Base-by-base conservation (phyloP, 2,329 filamentous ascomycete species). In the Ophiognomonia clavigignenti-juglandacearum region DNA sequence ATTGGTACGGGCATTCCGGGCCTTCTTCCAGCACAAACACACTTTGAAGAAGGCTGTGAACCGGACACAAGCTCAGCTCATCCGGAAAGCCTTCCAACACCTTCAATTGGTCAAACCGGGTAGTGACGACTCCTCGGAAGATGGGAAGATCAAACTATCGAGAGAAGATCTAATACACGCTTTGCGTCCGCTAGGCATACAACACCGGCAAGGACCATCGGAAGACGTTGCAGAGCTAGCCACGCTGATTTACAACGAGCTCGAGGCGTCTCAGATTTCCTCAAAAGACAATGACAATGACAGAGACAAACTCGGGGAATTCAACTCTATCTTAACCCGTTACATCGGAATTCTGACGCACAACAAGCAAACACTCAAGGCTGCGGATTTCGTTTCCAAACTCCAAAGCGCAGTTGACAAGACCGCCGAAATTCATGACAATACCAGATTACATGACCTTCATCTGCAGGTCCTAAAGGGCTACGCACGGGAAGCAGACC, bases 1-100 rank as follows among this genome's bases (percentile, higher is more conserved):
- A 27, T 69, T 96, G 3, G 65, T 80, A 1, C 70, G 77, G 29
- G 87, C 86, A 5, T 83, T 86, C 63, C 72, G 69, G 46, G 67
- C 72, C 9, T 83, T 91, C 54, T 82, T 92, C 56, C 61, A 68
- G 16, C 72, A 72, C 61, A 76, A 85, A 64, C 53, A 70, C 48
- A 56, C 67, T 57, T 65, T 69, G 52, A 59, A 69, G 54, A 59
- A 74, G 52, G 56, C 73, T 43, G 59, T 88, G 61, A 81, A 88
- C 64, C 72, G 80, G 56, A 74, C 83, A 35, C 85, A 93, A 57
- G 84, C 86, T 1, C 64, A 73, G n/a, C 70, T 82, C 55, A 73
- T 78, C 18, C 60, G 74, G 24, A 65, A 72, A 16, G 66, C 77
- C 47, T 70, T 74, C 47, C 63, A 62, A 10, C 64, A 74, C 32